Evolutionary conservation across 2,329 filamentous ascomycete genomes (phyloP).

Genomic region (Penicillium sclerotigenum): DNA sequence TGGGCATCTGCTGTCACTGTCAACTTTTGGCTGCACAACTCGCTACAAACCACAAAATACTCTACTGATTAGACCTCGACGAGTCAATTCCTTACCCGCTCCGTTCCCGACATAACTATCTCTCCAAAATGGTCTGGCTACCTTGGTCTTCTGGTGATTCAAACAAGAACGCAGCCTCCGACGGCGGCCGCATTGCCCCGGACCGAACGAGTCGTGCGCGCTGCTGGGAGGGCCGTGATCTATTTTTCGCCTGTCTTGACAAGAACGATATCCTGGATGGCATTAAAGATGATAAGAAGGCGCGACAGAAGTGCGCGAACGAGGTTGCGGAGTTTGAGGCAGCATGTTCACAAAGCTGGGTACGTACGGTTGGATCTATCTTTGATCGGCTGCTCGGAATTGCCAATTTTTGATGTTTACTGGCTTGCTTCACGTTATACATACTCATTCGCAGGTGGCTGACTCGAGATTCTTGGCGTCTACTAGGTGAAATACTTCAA

Average conservation of each 20-base stretch:
- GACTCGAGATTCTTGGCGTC: not conserved
- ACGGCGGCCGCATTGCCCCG: slow-evolving; percentile 72
- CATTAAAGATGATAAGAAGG: slow-evolving; percentile 57
- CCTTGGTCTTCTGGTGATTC: slow-evolving; percentile 46
- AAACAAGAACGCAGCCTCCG: slow-evolving; percentile 39
- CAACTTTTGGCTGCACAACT: not conserved
- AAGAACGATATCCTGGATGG: slow-evolving; percentile 75
- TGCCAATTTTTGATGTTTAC: not conserved
- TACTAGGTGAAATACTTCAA: slow-evolving; percentile 92
- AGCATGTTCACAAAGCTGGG: slow-evolving; percentile 89
- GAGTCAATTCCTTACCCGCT: not conserved
- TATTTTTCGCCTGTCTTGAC: slow-evolving; percentile 86
- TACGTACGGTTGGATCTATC: slow-evolving; percentile 46
- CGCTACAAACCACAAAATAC: not conserved
- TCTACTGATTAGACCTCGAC: not conserved
- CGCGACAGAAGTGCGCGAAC: slow-evolving; percentile 56
- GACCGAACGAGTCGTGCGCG: slow-evolving; percentile 73
- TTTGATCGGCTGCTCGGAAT: not conserved
- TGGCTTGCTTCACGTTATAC: not conserved
- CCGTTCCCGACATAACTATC: not conserved
- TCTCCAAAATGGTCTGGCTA: slow-evolving; percentile 53
- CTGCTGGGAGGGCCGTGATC: slow-evolving; percentile 89
- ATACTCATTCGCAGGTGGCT: not conserved
- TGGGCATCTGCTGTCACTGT: slow-evolving; percentile 4
- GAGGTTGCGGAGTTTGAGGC: slow-evolving; percentile 69